Percentiles rank a stretch among this genome's conserved stretches.
Conservation (phyloP, 768 basidiomycete species). For the Coprinellus micaceus region DNA sequence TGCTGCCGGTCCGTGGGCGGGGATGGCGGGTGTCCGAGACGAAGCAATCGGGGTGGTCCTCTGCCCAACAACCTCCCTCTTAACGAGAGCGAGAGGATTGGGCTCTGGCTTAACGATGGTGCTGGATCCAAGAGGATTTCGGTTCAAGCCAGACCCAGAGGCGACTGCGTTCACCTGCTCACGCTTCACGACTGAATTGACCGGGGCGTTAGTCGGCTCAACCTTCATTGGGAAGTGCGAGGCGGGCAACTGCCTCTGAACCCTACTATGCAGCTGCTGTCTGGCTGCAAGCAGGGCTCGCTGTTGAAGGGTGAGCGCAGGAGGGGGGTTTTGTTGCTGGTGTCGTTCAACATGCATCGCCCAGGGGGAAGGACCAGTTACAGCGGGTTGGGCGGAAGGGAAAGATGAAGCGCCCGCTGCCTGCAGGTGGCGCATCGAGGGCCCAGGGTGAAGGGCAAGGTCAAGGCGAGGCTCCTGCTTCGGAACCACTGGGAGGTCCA, state of each 20-base stretch:
- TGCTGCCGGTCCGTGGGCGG: neutral
- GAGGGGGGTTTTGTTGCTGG: too few relatives aligned
- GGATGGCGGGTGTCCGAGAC: neutral
- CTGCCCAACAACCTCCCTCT: neutral
- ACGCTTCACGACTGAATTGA: neutral
- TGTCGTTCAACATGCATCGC: too few relatives aligned
- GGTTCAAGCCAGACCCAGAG: neutral
- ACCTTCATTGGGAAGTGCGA: neutral
- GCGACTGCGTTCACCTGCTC: constrained; percentile 1
- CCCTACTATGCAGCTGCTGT: neutral
- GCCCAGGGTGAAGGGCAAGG: neutral
- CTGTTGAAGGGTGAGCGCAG: too few relatives aligned
- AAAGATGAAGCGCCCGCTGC: too few relatives aligned
- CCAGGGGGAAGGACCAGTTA: neutral
- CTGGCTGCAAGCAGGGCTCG: too few relatives aligned
- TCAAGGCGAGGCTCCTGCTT: neutral
- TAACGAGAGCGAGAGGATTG: neutral
- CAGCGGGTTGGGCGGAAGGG: neutral
- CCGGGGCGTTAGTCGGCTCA: neutral
- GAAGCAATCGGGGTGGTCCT: neutral
- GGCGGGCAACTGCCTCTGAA: neutral
- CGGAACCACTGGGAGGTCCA: too few relatives aligned
- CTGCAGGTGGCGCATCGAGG: neutral
- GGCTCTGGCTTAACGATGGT: neutral
- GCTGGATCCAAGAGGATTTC: neutral